Evolutionary conservation across 257 asterid genomes (phyloP).

Genomic region (Ocimum tenuiflorum): DNA sequence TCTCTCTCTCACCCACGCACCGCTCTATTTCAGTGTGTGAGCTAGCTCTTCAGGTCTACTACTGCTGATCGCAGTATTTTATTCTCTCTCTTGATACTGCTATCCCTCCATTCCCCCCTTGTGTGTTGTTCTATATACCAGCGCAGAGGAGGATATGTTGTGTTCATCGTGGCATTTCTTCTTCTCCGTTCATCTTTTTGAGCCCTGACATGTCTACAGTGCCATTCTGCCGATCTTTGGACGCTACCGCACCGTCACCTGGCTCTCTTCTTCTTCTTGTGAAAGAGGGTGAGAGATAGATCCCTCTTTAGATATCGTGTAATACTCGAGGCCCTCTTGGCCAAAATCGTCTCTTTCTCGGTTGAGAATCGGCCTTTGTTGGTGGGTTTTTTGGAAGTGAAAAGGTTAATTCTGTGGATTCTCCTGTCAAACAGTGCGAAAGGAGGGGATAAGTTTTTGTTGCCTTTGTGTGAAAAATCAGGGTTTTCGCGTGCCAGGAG

Average conservation of each 20-base stretch:
- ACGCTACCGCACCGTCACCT: not conserved
- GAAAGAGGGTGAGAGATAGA: not conserved
- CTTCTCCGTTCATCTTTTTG: not conserved
- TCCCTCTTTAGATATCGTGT: not conserved
- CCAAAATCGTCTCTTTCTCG: not conserved
- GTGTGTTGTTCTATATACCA: not conserved
- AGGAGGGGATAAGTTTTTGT: conserved; percentile 11
- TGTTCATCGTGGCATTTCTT: not conserved
- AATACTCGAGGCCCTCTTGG: not conserved
- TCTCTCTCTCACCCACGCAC: too few relatives aligned
- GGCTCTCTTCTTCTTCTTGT: conserved; percentile 19
- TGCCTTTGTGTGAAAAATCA: conserved; percentile 15
- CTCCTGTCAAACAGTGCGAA: conserved; percentile 1
- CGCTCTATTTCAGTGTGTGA: not conserved
- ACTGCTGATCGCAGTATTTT: not conserved
- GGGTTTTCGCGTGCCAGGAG: conserved; percentile 21
- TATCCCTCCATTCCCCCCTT: not conserved
- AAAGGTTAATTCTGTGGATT: not conserved
- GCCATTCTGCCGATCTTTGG: conserved; percentile 12
- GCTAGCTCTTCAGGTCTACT: not conserved
- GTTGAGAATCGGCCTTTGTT: conserved; percentile 1
- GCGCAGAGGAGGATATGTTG: not conserved
- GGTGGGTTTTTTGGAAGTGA: conserved; percentile 4
- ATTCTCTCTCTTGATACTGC: not conserved
- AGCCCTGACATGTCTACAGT: conserved; percentile 20